phyloP scores from a whole-genome alignment of 176 grass and related monocot genomes.

The Saccharum spontaneum region DNA sequence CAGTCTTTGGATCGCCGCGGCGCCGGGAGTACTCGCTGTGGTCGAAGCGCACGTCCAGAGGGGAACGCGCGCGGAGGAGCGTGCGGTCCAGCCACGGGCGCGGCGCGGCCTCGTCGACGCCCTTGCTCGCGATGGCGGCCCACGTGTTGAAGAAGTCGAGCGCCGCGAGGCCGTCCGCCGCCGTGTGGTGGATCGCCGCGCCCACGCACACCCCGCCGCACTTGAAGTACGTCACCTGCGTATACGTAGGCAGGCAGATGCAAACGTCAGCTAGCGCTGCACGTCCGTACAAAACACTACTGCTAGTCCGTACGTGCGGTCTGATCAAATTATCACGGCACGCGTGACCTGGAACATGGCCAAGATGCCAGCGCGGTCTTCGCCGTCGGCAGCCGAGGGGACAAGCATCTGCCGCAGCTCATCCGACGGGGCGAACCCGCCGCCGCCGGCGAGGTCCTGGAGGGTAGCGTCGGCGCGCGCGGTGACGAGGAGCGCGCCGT shows the following conservation, averaged over 20 bases:
- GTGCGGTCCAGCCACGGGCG: conserved; percentile 49
- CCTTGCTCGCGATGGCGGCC: conserved; percentile 32
- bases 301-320: background rate
- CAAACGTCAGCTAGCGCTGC: background rate
- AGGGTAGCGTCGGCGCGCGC: conserved; percentile 29
- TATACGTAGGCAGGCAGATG: background rate
- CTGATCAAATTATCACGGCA: background rate
- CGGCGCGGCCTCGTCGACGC: background rate
- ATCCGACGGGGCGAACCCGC: conserved; percentile 30
- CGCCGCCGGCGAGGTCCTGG: conserved; percentile 19
- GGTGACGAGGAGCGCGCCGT: conserved; percentile 49
- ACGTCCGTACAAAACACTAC: background rate
- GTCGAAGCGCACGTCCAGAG: conserved; percentile 41
- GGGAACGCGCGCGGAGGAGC: conserved; percentile 48
- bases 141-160: conserved; percentile 59
- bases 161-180: conserved; percentile 40
- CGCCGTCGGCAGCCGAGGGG: conserved; percentile 26
- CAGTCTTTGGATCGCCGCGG: background rate
- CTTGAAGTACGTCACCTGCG: conserved; percentile 58
- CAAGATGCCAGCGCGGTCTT: conserved; percentile 16
- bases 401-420: conserved; percentile 49
- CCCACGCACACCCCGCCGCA: conserved; percentile 61
- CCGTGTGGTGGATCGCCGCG: conserved; percentile 49
- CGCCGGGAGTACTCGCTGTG: conserved; percentile 52
- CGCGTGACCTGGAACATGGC: conserved; percentile 51